phyloP scores from a whole-genome alignment of 768 basidiomycete species.

The Naganishia onofrii region DNA sequence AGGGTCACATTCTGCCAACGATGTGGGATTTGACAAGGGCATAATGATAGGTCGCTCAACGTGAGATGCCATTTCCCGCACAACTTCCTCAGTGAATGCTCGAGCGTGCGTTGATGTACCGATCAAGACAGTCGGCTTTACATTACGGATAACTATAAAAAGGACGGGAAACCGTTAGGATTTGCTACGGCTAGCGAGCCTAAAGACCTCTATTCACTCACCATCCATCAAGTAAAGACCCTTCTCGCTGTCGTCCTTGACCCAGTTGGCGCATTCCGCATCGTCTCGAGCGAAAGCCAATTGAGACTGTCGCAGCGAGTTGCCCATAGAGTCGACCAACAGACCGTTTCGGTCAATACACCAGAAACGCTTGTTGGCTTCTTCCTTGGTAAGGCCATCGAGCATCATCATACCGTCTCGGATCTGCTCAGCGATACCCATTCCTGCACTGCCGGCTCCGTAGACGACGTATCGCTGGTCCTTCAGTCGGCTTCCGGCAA shows the following conservation, averaged over 20 bases:
- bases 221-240: constrained; percentile 54
- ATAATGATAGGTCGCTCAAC: constrained; percentile 71
- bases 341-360: constrained; percentile 70
- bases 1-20: constrained; percentile 62
- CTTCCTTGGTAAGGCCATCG: constrained; percentile 58
- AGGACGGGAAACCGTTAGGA: neutral
- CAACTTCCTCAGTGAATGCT: constrained; percentile 72
- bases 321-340: constrained; percentile 59
- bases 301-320: constrained; percentile 52
- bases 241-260: constrained; percentile 41
- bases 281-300: constrained; percentile 53
- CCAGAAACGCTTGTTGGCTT: constrained; percentile 70
- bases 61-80: constrained; percentile 61
- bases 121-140: constrained; percentile 77
- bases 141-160: constrained; percentile 60
- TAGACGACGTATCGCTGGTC: constrained; percentile 77
- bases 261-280: constrained; percentile 49
- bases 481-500: constrained; percentile 56
- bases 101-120: constrained; percentile 76
- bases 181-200: neutral
- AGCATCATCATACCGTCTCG: constrained; percentile 69
- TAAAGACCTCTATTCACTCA: constrained; percentile 55
- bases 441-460: constrained; percentile 71
- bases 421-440: constrained; percentile 59
- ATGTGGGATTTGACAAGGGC: constrained; percentile 72